These are phyloP conservation scores for Didymella glomerata DNA, from an alignment of 2,329 filamentous ascomycete species.

Conservation along the genomic window DNA sequence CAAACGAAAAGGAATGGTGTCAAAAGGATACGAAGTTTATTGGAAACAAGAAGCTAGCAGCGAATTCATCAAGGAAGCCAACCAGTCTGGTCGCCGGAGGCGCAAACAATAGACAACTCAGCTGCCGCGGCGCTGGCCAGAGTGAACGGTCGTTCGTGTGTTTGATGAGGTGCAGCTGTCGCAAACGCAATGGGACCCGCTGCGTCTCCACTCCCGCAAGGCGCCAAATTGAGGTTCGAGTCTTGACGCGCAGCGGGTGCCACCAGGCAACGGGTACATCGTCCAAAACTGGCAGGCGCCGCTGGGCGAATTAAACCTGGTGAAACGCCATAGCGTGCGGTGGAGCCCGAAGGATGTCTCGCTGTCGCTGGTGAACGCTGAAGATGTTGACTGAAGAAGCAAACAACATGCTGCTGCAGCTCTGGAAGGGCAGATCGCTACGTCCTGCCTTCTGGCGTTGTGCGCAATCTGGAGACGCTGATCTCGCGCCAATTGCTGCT, in stretches of 20 bases:
- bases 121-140: constrained; percentile 19
- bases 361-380: not conserved
- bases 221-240: constrained; percentile 24
- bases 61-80: constrained; percentile 1
- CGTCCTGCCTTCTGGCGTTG: constrained; percentile 3
- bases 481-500: constrained; percentile 17
- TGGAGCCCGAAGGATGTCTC: constrained; percentile 15
- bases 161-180: constrained; percentile 34
- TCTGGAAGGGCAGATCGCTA: not conserved
- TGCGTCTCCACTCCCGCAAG: constrained; percentile 21
- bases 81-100: constrained; percentile 1
- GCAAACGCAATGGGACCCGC: constrained; percentile 28
- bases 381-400: not conserved
- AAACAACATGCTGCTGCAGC: not conserved
- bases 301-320: constrained; percentile 24
- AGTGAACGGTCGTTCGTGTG: constrained; percentile 41
- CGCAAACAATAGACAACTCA: constrained; percentile 20
- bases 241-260: constrained; percentile 28
- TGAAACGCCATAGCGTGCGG: constrained; percentile 27
- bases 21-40: constrained; percentile 31
- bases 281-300: constrained; percentile 31
- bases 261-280: constrained; percentile 26
- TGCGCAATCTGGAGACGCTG: constrained; percentile 13
- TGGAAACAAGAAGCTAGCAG: constrained; percentile 11
- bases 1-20: constrained; percentile 23